Conservation (phyloP, 1,284 basidiomycete species). For the Xerocomus amazonicus region DNA sequence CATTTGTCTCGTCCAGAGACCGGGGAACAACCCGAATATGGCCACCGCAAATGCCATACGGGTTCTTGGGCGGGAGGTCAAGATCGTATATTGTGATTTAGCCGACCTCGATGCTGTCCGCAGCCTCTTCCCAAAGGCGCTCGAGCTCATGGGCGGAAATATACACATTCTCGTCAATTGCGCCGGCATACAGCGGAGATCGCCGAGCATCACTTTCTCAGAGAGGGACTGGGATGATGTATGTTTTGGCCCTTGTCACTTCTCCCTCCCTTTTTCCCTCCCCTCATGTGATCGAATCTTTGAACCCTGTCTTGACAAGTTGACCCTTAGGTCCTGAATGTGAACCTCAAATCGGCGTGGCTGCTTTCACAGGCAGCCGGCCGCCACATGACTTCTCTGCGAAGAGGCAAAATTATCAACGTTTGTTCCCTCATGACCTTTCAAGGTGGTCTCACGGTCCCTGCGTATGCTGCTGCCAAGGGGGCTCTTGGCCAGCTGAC, state of each 20-base stretch:
- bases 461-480: slow-evolving; percentile 90
- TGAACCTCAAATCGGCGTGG: slow-evolving; percentile 79
- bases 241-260: slow-evolving; percentile 32
- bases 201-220: slow-evolving; percentile 77
- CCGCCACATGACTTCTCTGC: slow-evolving; percentile 72
- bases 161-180: slow-evolving; percentile 93
- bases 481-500: slow-evolving; percentile 83
- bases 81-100: slow-evolving; percentile 75
- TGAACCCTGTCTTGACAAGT: slow-evolving; percentile 12
- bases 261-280: slow-evolving; percentile 5
- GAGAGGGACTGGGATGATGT: slow-evolving; percentile 92
- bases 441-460: slow-evolving; percentile 79
- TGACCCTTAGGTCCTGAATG: slow-evolving; percentile 58
- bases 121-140: slow-evolving; percentile 60
- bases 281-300: slow-evolving; percentile 14
- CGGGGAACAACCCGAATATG: slow-evolving; percentile 44
- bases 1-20: slow-evolving; percentile 75
- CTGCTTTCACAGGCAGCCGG: slow-evolving; percentile 75
- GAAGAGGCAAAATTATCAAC: slow-evolving; percentile 80
- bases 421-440: slow-evolving; percentile 76
- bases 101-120: slow-evolving; percentile 66
- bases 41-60: slow-evolving; percentile 55
- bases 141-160: slow-evolving; percentile 56
- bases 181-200: slow-evolving; percentile 89
- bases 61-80: slow-evolving; percentile 39